Evolutionary conservation across 345 rosid species (phyloP), one percentile per base, ranked within the genome.

Genomic region (Eucalyptus grandis): DNA sequence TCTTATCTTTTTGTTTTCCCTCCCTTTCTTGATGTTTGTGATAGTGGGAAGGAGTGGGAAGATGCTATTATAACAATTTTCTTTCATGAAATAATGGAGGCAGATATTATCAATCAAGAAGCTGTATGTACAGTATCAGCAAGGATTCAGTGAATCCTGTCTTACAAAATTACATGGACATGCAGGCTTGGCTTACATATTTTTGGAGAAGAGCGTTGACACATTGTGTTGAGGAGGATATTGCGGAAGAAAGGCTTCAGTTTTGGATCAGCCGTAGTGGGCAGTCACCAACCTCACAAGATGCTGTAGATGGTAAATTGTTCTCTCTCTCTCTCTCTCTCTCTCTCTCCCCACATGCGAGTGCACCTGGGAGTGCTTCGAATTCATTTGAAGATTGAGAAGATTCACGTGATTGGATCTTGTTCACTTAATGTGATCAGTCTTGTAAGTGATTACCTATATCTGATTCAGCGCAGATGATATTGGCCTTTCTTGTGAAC

Each of bases 131-230:
- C 44, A 72, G 40, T 34, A 34, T 53, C 72, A 56, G n/a, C 88
- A 14, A 43, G 40, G 21, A 46, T 87, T 34, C 67, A 30, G 43
- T 24, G 11, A 40, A 77, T 77, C 85, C 77, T 11, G 85, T 77
- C 85, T 77, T 77, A 77, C 47, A 77, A 77, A 77, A 11, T 60
- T 60, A 46, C 83, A 15, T 86, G 22, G 30, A 40, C 47, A 77
- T 86, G 87, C 90, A 94, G 95, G 94, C 95, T 67, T 94, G 95
- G 95, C 88, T 94, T 80, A 92, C 94, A 44, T 94, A 94, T 88
- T 94, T 92, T 89, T 94, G 95, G 95, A 90, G 93, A 92, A 94
- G 95, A 91, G 95, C 94, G 77, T 89, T 88, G 89, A 89, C 81
- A 54, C 93, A 94, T 87, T 91, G 91, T 37, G 93, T 94, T 37